Conservation (phyloP, 495 filamentous ascomycete genomes). For the Xylaria curta region DNA sequence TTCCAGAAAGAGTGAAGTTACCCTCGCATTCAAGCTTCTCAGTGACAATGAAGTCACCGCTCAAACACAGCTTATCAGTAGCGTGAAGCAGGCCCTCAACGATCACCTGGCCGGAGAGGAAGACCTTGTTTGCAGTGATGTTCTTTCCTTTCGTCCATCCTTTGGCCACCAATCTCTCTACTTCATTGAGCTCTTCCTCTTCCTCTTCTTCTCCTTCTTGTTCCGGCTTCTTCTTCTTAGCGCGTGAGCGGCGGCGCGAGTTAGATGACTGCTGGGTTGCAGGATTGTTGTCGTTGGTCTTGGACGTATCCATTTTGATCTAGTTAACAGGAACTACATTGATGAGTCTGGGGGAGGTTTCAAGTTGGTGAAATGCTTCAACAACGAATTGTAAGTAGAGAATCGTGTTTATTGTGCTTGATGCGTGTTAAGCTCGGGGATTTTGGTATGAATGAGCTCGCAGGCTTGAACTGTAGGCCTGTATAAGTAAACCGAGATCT, state of each 20-base stretch:
- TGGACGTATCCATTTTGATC: neutral
- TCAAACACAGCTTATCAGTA: slow-evolving; percentile 11
- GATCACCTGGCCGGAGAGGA: neutral
- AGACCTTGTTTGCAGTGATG: neutral
- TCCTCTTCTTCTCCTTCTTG: neutral
- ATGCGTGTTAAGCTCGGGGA: neutral
- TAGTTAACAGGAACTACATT: neutral
- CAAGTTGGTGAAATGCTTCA: neutral
- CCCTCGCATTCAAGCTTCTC: slow-evolving; percentile 5
- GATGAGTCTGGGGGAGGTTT: neutral
- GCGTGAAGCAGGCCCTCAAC: slow-evolving; percentile 11
- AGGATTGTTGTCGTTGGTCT: neutral
- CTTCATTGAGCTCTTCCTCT: neutral
- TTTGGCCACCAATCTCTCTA: neutral
- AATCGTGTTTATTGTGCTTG: neutral
- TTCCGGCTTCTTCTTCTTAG: neutral
- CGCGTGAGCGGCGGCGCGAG: neutral
- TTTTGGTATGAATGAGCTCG: neutral
- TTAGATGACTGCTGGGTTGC: neutral
- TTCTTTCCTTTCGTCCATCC: neutral
- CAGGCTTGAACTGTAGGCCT: neutral
- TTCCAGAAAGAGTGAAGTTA: slow-evolving; percentile 6
- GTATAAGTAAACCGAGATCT: neutral
- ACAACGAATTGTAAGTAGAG: neutral
- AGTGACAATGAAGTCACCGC: neutral